These are phyloP conservation scores for Gyromitra esculenta DNA, from an alignment of 2,329 filamentous ascomycete species.

Conservation along the genomic window DNA sequence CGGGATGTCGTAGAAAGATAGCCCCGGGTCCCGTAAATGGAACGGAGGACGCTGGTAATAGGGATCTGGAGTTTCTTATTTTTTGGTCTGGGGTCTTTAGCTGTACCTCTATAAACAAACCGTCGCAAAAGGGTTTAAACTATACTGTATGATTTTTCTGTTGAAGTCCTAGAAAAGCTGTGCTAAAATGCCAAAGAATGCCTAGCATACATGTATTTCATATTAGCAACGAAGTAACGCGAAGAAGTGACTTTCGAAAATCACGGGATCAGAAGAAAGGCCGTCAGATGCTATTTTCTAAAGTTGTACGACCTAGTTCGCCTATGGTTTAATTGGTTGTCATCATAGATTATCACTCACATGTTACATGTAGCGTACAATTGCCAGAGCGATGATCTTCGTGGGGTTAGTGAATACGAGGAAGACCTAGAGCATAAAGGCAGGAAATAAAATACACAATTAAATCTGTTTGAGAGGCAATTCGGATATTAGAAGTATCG, in stretches of 20 bases:
- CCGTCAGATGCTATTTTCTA: not conserved
- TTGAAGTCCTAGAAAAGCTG: not conserved
- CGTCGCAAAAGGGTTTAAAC: too few relatives aligned
- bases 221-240: too few relatives aligned
- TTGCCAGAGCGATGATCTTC: not conserved
- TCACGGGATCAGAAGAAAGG: too few relatives aligned
- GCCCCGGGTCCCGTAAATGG: not conserved
- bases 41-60: slow-evolving; percentile 20
- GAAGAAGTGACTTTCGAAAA: too few relatives aligned
- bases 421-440: not conserved
- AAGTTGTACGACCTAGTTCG: not conserved
- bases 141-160: too few relatives aligned
- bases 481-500: not conserved
- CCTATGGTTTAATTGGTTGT: not conserved
- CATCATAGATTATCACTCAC: not conserved
- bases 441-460: not conserved
- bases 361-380: too few relatives aligned
- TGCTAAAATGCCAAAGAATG: not conserved
- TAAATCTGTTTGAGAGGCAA: not conserved
- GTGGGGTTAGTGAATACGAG: not conserved
- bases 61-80: not conserved
- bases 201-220: not conserved
- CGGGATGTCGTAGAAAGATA: not conserved
- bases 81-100: not conserved
- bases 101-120: too few relatives aligned